phyloP scores from a whole-genome alignment of 208 protist species.

The Leishmania braziliensis region DNA sequence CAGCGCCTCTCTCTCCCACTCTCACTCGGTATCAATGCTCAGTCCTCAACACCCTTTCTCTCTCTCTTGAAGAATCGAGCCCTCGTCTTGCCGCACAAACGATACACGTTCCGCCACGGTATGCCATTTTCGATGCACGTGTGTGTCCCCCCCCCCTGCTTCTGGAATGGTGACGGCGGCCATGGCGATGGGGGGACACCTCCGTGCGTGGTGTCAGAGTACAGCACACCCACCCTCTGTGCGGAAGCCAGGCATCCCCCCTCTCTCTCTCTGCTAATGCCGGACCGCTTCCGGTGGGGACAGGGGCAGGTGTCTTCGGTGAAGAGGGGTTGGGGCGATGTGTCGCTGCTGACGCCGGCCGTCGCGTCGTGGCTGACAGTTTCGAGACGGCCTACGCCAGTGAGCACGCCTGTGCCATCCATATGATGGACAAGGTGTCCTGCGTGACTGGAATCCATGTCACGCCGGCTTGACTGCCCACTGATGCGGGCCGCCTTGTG shows the following conservation, averaged over 20 bases:
- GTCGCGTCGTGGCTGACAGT: not conserved
- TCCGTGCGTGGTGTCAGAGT: not conserved
- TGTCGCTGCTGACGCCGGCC: not conserved
- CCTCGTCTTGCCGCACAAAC: not conserved
- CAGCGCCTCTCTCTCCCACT: not conserved
- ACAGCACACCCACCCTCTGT: not conserved
- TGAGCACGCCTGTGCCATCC: not conserved
- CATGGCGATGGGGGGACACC: not conserved
- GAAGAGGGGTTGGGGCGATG: not conserved
- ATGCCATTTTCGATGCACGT: not conserved
- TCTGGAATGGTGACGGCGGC: not conserved
- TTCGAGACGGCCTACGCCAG: not conserved
- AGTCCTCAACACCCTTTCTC: not conserved
- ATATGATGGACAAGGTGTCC: not conserved
- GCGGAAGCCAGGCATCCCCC: not conserved
- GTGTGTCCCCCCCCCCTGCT: not conserved
- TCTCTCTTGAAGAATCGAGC: not conserved
- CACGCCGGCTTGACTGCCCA: no score
- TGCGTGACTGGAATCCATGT: not conserved
- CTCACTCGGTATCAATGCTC: not conserved
- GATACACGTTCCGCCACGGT: not conserved
- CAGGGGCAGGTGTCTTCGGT: not conserved
- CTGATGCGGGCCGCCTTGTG: no score
- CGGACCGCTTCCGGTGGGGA: not conserved
- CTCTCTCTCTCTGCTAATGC: not conserved